These are phyloP conservation scores for Nymphaea colorata DNA, from an alignment of 164 flowering plant genomes.

Conservation along the genomic window DNA sequence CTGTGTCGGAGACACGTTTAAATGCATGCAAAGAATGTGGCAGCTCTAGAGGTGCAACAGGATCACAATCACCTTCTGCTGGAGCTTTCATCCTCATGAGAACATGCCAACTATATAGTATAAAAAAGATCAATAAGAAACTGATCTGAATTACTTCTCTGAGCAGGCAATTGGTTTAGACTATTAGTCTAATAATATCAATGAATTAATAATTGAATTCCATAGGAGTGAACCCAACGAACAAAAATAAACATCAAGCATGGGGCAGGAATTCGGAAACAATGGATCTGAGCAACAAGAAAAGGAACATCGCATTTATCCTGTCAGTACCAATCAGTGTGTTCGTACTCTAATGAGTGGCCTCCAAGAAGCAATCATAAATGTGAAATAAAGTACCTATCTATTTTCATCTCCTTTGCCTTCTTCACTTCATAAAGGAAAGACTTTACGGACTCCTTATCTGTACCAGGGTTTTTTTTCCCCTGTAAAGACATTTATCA, in stretches of 20 bases:
- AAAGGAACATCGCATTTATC: background rate
- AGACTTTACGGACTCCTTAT: constrained; percentile 39
- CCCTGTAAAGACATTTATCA: constrained; percentile 44
- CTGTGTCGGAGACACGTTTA: constrained; percentile 58
- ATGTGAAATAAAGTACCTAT: constrained; percentile 40
- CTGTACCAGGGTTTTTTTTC: constrained; percentile 90
- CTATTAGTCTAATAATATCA: too few species aligned
- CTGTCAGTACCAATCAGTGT: background rate
- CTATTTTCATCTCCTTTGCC: constrained; percentile 85
- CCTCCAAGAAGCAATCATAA: background rate
- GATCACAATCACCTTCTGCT: constrained; percentile 58
- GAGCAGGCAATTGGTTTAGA: too few species aligned
- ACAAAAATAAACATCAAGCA: too few species aligned
- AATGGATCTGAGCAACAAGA: background rate
- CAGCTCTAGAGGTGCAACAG: constrained; percentile 75
- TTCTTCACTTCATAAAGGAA: constrained; percentile 58
- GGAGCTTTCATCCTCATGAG: constrained; percentile 75
- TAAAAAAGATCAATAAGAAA: background rate
- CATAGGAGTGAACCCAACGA: too few species aligned
- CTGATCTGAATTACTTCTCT: too few species aligned
- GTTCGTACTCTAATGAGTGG: background rate
- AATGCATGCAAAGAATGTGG: constrained; percentile 94
- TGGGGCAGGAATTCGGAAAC: background rate
- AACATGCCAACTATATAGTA: constrained; percentile 68
- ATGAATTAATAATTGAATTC: too few species aligned